These are phyloP conservation scores for Obba rivulosa DNA, from an alignment of 768 basidiomycete genomes.

Conservation along the genomic window DNA sequence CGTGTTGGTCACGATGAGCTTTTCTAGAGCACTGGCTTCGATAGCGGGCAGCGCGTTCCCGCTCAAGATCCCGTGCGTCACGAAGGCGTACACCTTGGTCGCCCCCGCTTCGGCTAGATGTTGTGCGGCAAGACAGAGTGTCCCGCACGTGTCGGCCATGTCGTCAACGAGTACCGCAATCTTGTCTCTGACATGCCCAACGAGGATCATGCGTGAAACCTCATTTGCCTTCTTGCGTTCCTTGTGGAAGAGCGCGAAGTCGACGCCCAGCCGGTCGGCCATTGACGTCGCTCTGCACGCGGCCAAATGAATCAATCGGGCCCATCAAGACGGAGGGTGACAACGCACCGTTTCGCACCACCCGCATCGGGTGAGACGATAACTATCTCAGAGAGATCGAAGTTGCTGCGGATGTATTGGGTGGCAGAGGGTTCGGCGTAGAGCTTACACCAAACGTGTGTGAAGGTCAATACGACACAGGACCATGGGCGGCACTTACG, in stretches of 20 bases:
- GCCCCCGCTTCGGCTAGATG: constrained; percentile 90
- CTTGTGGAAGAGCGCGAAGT: constrained; percentile 99
- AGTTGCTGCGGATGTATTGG: constrained; percentile 90
- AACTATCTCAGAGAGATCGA: constrained; percentile 78
- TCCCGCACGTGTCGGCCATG: constrained; percentile 97
- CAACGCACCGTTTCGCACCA: constrained; percentile 85
- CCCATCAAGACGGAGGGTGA: not conserved
- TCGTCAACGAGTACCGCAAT: constrained; percentile 95
- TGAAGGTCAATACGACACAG: constrained; percentile 10
- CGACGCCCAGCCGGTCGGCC: constrained; percentile 91
- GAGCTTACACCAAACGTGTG: constrained; percentile 44
- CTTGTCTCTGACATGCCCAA: constrained; percentile 90
- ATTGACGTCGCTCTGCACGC: constrained; percentile 85
- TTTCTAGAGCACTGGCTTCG: constrained; percentile 71
- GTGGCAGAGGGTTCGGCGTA: constrained; percentile 96
- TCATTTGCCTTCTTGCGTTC: constrained; percentile 97
- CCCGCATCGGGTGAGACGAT: constrained; percentile 98
- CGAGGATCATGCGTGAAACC: constrained; percentile 91
- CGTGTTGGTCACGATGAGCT: constrained; percentile 98
- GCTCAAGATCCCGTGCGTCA: constrained; percentile 94
- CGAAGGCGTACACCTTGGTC: constrained; percentile 79
- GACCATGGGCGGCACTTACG: constrained; percentile 36
- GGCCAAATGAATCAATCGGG: not conserved
- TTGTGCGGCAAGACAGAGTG: constrained; percentile 84
- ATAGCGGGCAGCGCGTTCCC: constrained; percentile 81